These are phyloP conservation scores for Pythium periplocum DNA, from an alignment of 352 stramenopile species.

Conservation along the genomic window DNA sequence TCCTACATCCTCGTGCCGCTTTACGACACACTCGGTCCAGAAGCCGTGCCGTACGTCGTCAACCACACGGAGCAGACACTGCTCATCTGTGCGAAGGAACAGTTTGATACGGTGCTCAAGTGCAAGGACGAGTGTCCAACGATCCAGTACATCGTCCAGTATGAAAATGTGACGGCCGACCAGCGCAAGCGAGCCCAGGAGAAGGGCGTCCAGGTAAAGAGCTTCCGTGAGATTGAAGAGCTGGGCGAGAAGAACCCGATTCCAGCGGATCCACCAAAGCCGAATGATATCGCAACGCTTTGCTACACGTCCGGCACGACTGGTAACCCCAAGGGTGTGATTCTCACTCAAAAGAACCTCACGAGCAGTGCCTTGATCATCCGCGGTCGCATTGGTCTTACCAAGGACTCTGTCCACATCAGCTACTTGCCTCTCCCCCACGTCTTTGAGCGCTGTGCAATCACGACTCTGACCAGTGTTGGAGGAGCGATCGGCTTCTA, in stretches of 20 bases:
- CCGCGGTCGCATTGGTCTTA: constrained; percentile 14
- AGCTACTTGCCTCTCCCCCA: constrained; percentile 96
- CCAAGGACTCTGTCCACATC: constrained; percentile 79
- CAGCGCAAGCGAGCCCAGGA: constrained; percentile 16
- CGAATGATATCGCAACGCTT: constrained; percentile 84
- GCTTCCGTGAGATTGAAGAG: constrained; percentile 21
- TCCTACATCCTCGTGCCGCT: constrained; percentile 41
- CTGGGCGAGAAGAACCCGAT: constrained; percentile 20
- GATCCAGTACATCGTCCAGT: constrained; percentile 32
- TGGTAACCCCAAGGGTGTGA: constrained; percentile 90
- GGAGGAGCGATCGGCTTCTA: constrained; percentile 66
- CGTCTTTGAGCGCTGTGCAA: constrained; percentile 92
- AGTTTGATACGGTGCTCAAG: constrained; percentile 35
- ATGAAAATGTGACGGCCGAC: constrained; percentile 23
- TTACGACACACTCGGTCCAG: constrained; percentile 53
- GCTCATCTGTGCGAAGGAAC: constrained; percentile 34
- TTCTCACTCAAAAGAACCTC: constrained; percentile 88
- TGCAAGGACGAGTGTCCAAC: constrained; percentile 25
- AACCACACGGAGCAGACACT: constrained; percentile 49
- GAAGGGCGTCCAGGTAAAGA: constrained; percentile 24
- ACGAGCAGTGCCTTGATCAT: constrained; percentile 14
- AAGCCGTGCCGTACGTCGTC: constrained; percentile 42
- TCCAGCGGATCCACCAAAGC: constrained; percentile 24
- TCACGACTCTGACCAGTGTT: constrained; percentile 76
- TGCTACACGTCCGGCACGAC: constrained; percentile 93